These are phyloP conservation scores for Coemansia sp. DNA, from an alignment of 192 early-diverging fungal genomes.

Conservation along the genomic window DNA sequence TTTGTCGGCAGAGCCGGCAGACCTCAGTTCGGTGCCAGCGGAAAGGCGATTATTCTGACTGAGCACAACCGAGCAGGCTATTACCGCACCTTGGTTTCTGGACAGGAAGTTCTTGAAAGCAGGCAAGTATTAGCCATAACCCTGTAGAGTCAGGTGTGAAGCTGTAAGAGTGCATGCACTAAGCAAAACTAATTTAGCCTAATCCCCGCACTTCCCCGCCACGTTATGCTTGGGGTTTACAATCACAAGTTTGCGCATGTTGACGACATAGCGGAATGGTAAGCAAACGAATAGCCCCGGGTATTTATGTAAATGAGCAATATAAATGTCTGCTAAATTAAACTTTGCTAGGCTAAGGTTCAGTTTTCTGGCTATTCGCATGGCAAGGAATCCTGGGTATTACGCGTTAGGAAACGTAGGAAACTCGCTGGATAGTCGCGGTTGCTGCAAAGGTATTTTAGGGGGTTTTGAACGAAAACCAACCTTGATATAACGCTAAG, in stretches of 20 bases:
- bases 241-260: conserved; percentile 33
- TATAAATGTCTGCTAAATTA: background rate
- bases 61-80: conserved; percentile 25
- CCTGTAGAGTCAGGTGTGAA: background rate
- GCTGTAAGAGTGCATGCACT: background rate
- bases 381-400: conserved; percentile 5
- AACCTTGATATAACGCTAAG: too few relatives aligned
- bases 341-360: conserved; percentile 34
- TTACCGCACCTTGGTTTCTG: conserved; percentile 58
- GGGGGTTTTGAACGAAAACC: too few relatives aligned
- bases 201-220: conserved; percentile 54
- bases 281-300: background rate
- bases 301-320: too few relatives aligned
- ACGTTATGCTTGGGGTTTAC: conserved; percentile 38
- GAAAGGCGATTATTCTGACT: conserved; percentile 66
- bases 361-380: conserved; percentile 23
- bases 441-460: too few relatives aligned
- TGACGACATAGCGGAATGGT: conserved; percentile 14
- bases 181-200: conserved; percentile 56
- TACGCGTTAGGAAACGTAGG: conserved; percentile 15
- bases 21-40: conserved; percentile 67
- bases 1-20: conserved; percentile 74
- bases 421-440: too few relatives aligned
- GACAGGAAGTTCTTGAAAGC: conserved; percentile 64
- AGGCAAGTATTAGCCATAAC: conserved; percentile 16